Evolutionary conservation across 768 basidiomycete genomes (phyloP).

Genomic region (Serendipita indica): DNA sequence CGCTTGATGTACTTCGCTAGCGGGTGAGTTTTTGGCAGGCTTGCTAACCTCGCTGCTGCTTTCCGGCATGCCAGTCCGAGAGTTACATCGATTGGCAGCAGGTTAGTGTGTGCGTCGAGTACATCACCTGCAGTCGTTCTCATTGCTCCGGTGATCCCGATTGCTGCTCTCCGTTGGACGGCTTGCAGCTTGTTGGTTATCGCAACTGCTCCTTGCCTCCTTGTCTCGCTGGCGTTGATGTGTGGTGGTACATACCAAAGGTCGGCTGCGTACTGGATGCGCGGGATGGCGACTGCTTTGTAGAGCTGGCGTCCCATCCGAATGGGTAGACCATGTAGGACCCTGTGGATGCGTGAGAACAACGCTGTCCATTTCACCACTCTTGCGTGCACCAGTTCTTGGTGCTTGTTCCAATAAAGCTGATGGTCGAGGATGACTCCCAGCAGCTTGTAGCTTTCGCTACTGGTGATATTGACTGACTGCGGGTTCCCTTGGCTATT

Average conservation of each 20-base stretch:
- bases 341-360: constrained; percentile 1
- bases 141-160: constrained; percentile 16
- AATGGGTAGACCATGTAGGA: constrained; percentile 6
- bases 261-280: constrained; percentile 17
- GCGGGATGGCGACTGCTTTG: constrained; percentile 14
- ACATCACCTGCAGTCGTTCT: constrained; percentile 13
- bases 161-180: constrained; percentile 16
- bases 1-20: neutral
- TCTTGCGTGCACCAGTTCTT: constrained; percentile 7
- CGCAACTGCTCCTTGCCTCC: neutral
- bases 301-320: constrained; percentile 14
- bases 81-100: constrained; percentile 9
- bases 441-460: constrained; percentile 18
- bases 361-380: neutral
- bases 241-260: neutral
- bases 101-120: constrained; percentile 8
- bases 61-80: constrained; percentile 8
- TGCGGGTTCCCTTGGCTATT: neutral
- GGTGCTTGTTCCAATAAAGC: constrained; percentile 20
- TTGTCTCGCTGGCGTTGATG: accelerated
- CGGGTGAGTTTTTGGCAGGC: constrained; percentile 7
- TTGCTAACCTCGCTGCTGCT: constrained; percentile 9
- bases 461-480: neutral
- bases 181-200: neutral
- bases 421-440: constrained; percentile 17